These are phyloP conservation scores for Pseudocercospora fijiensis DNA, from an alignment of 2,329 filamentous ascomycete species.

Conservation along the genomic window DNA sequence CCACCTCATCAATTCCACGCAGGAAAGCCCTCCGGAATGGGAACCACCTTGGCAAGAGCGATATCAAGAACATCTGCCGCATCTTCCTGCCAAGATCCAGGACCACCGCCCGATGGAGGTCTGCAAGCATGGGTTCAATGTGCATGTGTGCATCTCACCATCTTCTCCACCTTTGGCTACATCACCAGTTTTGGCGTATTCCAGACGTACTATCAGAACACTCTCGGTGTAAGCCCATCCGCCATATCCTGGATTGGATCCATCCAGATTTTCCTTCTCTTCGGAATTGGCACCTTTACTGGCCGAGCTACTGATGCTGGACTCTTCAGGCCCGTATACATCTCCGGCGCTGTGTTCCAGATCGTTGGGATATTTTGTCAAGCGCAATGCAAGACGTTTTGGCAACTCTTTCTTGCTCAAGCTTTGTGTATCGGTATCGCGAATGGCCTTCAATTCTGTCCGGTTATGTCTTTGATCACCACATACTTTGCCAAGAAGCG, in stretches of 20 bases:
- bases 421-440: conserved; percentile 55
- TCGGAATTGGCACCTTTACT: conserved; percentile 53
- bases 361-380: conserved; percentile 55
- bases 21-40: conserved; percentile 8
- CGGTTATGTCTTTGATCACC: conserved; percentile 62
- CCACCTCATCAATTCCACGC: conserved; percentile 1
- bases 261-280: conserved; percentile 53
- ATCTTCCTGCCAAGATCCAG: conserved; percentile 35
- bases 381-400: conserved; percentile 51
- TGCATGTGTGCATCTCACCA: conserved; percentile 32
- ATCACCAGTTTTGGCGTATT: conserved; percentile 41
- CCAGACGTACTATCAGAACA: conserved; percentile 47
- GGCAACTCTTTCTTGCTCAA: conserved; percentile 56
- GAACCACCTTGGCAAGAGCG: conserved; percentile 24
- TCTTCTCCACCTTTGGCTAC: conserved; percentile 37
- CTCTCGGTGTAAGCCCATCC: conserved; percentile 40
- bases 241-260: conserved; percentile 56
- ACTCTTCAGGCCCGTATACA: conserved; percentile 48
- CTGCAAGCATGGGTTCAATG: conserved; percentile 39
- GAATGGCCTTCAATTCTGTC: conserved; percentile 63
- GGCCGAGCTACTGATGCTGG: conserved; percentile 55
- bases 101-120: conserved; percentile 47
- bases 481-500: conserved; percentile 63
- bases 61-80: conserved; percentile 31
- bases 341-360: conserved; percentile 47